Base-by-base conservation (phyloP, 805 yeast species). In the Phaffomyces antillensis region DNA sequence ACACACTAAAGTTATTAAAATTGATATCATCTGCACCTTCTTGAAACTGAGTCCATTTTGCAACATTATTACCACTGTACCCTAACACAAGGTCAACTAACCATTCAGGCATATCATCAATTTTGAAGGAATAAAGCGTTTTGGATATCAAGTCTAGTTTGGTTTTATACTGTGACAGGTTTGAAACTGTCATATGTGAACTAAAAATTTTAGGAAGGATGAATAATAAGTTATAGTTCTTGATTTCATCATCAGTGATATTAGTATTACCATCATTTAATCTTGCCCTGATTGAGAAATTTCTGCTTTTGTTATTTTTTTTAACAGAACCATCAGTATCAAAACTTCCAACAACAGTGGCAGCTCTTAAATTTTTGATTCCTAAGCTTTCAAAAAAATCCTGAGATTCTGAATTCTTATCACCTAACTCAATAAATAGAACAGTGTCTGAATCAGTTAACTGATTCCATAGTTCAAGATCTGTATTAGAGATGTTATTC, bases 81-180 rank as follows among this genome's bases (percentile, higher is more conserved):
- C 68, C 70, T 31, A 69, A 38, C 24, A 67, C 48, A 16, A 48
- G 39, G 26, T 64, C 65, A 9, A 47, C 34, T 0, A 70, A 41
- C 74, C 74, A 69, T 1, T 53, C 57, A 0, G 71, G 72, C 0
- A 66, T 33, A 5, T 30, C 17, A 39, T 37, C 11, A 6, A 9
- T 13, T 1, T 37, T 25, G 1, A 37, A 25, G 2, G 20, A 16
- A n/a, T 16, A 10, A 10, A 26, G 5, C 6, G 15, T n/a, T 16
- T 5, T n/a, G 16, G 10, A 6, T 9, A 37, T 37, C 16, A 18
- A 16, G 9, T 37, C 32, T 12, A 37, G 7, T 16, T 37, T 37
- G 11, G 11, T 4, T 18, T 25, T 25, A 37, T 37, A 37, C 6
- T n/a, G 13, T 15, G 38, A 36, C 4, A 36, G 28, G 24, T 24